Conservation (phyloP, 2,329 filamentous ascomycete genomes). For the Calonectria hawksworthii region DNA sequence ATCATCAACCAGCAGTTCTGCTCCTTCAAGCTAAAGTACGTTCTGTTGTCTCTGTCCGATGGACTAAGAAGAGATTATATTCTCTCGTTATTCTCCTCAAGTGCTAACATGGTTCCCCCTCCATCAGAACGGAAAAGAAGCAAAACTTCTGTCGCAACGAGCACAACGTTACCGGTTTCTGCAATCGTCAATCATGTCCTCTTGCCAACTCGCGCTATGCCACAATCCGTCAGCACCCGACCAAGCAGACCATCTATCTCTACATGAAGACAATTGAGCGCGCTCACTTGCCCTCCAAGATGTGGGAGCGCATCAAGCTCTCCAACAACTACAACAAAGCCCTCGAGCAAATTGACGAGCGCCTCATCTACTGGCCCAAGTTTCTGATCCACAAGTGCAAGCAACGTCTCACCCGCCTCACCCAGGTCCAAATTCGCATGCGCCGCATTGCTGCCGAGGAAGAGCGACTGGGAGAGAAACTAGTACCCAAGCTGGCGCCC, state of each 20-base stretch:
- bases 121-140: slow-evolving; percentile 79
- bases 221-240: slow-evolving; percentile 87
- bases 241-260: slow-evolving; percentile 86
- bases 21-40: slow-evolving; percentile 92
- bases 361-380: slow-evolving; percentile 94
- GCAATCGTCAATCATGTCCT: slow-evolving; percentile 89
- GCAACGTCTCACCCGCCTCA: slow-evolving; percentile 91
- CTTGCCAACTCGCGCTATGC: slow-evolving; percentile 94
- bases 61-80: not conserved
- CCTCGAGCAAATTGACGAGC: slow-evolving; percentile 86
- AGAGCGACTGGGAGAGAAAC: slow-evolving; percentile 86
- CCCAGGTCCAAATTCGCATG: slow-evolving; percentile 88
- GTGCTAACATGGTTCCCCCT: slow-evolving; percentile 44
- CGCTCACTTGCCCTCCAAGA: slow-evolving; percentile 86
- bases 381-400: slow-evolving; percentile 96
- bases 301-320: slow-evolving; percentile 95
- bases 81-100: not conserved
- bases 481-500: slow-evolving; percentile 90
- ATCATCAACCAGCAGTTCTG: slow-evolving; percentile 97
- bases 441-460: slow-evolving; percentile 89
- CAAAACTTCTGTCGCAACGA: slow-evolving; percentile 97
- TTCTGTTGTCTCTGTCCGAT: not conserved
- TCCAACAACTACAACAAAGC: slow-evolving; percentile 93
- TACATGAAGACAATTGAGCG: slow-evolving; percentile 98
- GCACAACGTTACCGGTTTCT: slow-evolving; percentile 87